A percentile compares a stretch with the other conserved stretches of the same genome.
These are phyloP conservation scores for Fusarium sp. DNA, from an alignment of 2,329 filamentous ascomycete species.

Conservation along the genomic window DNA sequence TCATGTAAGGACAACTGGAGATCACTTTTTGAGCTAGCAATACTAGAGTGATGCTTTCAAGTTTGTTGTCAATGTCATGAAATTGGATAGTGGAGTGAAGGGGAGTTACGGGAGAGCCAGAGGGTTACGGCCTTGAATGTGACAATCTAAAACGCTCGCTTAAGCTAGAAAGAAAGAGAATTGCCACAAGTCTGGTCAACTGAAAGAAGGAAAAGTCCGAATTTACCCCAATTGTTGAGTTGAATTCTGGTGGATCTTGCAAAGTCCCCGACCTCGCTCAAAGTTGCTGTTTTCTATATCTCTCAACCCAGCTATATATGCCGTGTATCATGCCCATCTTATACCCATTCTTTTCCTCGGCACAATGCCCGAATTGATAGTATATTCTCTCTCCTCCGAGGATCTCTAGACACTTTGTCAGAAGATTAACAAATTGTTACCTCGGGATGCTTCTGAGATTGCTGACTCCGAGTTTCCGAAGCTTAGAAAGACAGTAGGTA, in stretches of 20 bases:
- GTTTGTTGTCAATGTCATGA: background rate
- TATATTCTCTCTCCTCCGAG: background rate
- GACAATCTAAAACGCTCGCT: background rate
- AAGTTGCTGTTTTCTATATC: background rate
- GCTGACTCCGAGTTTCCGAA: constrained; percentile 24
- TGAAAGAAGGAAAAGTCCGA: background rate
- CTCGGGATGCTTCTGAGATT: constrained; percentile 55
- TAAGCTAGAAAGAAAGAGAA: background rate
- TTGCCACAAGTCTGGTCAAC: background rate
- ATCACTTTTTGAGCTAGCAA: constrained; percentile 1
- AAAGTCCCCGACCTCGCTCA: background rate
- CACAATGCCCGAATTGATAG: background rate
- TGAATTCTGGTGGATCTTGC: background rate
- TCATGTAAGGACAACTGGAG: constrained; percentile 20
- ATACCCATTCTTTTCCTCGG: background rate
- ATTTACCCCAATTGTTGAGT: background rate
- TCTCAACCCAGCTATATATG: background rate
- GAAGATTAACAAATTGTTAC: background rate
- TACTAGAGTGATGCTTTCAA: background rate
- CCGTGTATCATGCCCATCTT: background rate
- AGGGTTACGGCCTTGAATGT: background rate
- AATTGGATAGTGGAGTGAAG: background rate
- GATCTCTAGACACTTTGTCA: constrained; percentile 51
- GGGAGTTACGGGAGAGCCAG: background rate
- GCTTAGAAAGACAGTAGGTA: background rate